Evolutionary conservation across 305 asterid genomes (phyloP).

Genomic region (Fraxinus latifolia): DNA sequence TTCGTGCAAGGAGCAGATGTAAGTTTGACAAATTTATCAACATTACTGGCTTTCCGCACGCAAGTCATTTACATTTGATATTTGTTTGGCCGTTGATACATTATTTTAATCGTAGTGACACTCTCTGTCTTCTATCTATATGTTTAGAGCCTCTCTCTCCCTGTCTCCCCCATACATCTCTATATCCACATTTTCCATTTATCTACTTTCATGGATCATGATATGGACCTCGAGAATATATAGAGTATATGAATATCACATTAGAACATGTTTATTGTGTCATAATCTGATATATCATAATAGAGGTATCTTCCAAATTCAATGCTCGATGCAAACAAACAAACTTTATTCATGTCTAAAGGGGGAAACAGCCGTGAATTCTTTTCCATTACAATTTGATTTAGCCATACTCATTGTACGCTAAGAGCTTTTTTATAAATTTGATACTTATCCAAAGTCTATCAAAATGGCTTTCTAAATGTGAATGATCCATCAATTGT

Average conservation of each 20-base stretch:
- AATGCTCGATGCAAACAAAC: neutral
- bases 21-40: slow-evolving; percentile 26
- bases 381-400: neutral
- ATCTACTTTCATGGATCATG: neutral
- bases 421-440: neutral
- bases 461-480: neutral
- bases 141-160: neutral
- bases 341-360: neutral
- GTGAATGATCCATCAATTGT: neutral
- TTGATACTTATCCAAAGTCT: neutral
- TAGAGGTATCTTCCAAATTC: neutral
- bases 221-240: neutral
- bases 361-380: neutral
- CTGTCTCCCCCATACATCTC: neutral
- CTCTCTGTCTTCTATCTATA: neutral
- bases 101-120: neutral
- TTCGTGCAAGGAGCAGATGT: slow-evolving; percentile 59
- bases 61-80: neutral
- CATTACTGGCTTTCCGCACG: neutral
- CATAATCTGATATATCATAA: neutral
- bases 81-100: neutral
- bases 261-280: neutral
- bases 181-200: neutral
- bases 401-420: neutral
- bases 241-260: neutral